Base-by-base conservation (phyloP, 2,329 filamentous ascomycete genomes). In the Penicillium paneum region DNA sequence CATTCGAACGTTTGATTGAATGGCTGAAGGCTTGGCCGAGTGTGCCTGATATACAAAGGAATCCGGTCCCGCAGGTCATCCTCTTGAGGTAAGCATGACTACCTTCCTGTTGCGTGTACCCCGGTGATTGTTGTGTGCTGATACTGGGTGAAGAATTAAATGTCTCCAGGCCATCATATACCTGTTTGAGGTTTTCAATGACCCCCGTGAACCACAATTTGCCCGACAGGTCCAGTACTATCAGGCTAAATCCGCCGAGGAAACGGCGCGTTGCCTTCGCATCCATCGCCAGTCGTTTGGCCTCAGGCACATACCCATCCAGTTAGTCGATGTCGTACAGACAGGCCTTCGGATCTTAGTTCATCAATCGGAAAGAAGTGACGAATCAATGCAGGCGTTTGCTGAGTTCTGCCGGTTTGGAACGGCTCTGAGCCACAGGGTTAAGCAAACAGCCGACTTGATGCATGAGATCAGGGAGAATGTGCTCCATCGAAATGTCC, bases 221-320 rank as follows among this genome's bases (percentile, higher is more conserved):
- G 26, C 19, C 6, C 53, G 58, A 47, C 44, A 63, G 15, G 58
- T 45, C 17, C 56, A 52, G 49, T 34, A 46, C 24, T 57, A 52
- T 12, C 66, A 65, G 35, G 21, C 64, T n/a, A 44, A 51, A 17
- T 56, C 63, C 11, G 65, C 63, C 6, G 57, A 61, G 28, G 64
- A 66, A 41, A 68, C 67, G 42, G 64, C 65, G 10, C 53, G 56
- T 15, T 70, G 60, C 36, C 63, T 71, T 47, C 63, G 56, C 21
- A 40, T 66, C 28, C 62, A 70, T 38, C 67, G 66, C 17, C 59
- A 59, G 29, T 55, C 58, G 4, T 72, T 67, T 57, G 67, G 67
- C 10, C 55, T 68, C 17, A 63, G 64, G 31, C 63, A 70, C 21
- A 63, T 67, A 17, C 67, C 69, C 10, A 58, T 65, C 31, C 61